Base-by-base conservation (phyloP, 2,329 filamentous ascomycete genomes). In the Diaporthe caulivora region DNA sequence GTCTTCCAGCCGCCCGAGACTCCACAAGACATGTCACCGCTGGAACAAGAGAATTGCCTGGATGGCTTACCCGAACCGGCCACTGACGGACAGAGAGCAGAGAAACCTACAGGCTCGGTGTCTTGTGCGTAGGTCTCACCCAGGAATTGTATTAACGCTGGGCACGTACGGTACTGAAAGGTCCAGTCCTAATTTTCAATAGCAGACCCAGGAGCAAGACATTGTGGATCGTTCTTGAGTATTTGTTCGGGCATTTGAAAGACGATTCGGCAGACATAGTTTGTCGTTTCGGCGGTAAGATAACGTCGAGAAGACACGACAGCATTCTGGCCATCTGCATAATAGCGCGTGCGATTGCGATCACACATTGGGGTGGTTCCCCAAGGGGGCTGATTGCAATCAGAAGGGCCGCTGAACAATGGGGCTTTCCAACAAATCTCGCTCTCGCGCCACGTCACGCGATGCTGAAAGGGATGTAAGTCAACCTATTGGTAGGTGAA, bases 41-140 rank as follows among this genome's bases (percentile, higher is more conserved):
- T 47, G 51, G 40, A 67, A 37, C 21, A 47, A 53, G 17, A 58
- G 31, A 67, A 64, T 70, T 58, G 71, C 68, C 31, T 73, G 74
- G 74, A 75, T 34, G 54, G 67, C 44, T 65, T 73, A 75, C 68
- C 74, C 74, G 74, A 75, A 47, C 44, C 40, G 47, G 42, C 53
- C 62, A 53, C 44, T 57, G 31, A 73, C 37, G 49, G 67, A 29
- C n/a, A 44, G 58, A 57, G 40, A 51, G 51, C 60, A 68, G 44
- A 67, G 53, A 57, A 34, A 71, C 74, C 60, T 64, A 69, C 74
- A 69, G 62, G 62, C 34, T 49, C 62, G 29, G 62, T 75, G 74
- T 73, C 71, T 75, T 71, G 67, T 73, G 55, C 31, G 24, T 26
- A 40, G 64, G 71, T 75, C 68, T 71, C 74, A 72, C 24, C 24